Evolutionary conservation across 1,284 basidiomycete genomes (phyloP).

Genomic region (Erythrobasidium hasegawianum): DNA sequence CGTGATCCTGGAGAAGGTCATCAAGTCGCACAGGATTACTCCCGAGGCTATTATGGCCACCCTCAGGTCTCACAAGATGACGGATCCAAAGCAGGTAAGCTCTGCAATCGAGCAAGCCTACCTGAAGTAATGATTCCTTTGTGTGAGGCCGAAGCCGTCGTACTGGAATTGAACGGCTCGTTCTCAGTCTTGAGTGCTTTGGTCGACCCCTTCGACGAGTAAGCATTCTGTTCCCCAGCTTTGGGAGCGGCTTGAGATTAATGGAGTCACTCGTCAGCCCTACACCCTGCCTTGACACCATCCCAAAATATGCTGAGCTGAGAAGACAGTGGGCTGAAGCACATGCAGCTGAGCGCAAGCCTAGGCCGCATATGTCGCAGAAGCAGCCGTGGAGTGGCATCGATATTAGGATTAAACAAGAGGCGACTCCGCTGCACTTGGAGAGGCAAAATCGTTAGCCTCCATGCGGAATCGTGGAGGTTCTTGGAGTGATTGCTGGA

Average conservation of each 20-base stretch:
- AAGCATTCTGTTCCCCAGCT: not conserved
- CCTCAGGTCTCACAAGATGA: not conserved
- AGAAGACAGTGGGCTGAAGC: not conserved
- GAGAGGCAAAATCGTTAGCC: too few relatives aligned
- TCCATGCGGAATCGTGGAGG: too few relatives aligned
- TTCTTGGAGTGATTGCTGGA: too few relatives aligned
- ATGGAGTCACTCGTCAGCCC: not conserved
- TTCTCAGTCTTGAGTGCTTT: constrained; percentile 9
- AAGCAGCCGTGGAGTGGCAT: too few relatives aligned
- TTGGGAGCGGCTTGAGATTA: not conserved
- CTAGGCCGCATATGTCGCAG: too few relatives aligned
- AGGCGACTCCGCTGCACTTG: too few relatives aligned
- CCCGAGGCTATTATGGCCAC: not conserved
- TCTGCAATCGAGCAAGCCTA: too few relatives aligned
- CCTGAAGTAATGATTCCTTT: not conserved
- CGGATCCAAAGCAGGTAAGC: not conserved
- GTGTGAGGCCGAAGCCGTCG: constrained; percentile 25
- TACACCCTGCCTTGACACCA: not conserved
- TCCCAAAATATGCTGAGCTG: not conserved
- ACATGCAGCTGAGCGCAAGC: too few relatives aligned
- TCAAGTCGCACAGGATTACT: not conserved
- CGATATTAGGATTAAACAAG: too few relatives aligned
- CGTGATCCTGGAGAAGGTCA: not conserved
- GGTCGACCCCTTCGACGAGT: constrained; percentile 7
- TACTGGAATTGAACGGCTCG: constrained; percentile 22